These are phyloP conservation scores for Thraustochytrium striatum DNA, from an alignment of 352 stramenopile species.

Conservation along the genomic window DNA sequence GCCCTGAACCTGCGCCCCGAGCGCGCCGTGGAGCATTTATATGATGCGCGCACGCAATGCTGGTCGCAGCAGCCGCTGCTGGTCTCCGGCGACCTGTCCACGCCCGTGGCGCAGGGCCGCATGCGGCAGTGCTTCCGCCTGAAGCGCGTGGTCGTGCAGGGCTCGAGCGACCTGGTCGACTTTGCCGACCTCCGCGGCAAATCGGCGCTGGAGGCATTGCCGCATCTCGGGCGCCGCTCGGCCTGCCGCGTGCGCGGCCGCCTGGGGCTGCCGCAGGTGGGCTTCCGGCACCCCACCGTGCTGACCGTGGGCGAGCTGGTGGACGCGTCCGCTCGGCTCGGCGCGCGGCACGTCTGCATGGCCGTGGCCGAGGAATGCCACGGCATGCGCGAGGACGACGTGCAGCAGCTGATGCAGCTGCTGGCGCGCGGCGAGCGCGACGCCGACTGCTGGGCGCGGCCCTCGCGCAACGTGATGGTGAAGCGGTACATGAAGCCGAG, in stretches of 20 bases:
- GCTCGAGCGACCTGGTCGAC: not conserved
- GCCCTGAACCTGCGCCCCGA: not conserved
- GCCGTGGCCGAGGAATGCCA: conserved; percentile 17
- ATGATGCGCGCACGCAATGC: conserved; percentile 57
- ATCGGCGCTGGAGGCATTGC: not conserved
- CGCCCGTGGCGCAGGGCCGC: conserved; percentile 63
- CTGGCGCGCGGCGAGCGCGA: not conserved
- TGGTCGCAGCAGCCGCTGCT: conserved; percentile 62
- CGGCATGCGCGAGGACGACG: not conserved
- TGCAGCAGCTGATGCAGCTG: not conserved
- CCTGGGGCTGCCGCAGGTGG: not conserved
- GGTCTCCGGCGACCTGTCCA: conserved; percentile 60
- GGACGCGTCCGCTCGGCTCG: not conserved
- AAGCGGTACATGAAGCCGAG: conserved; percentile 57
- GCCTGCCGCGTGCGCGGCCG: conserved; percentile 4
- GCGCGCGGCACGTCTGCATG: not conserved
- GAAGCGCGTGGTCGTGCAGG: conserved; percentile 61
- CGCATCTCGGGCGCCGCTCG: conserved; percentile 1
- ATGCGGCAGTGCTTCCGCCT: conserved; percentile 68
- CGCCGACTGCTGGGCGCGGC: conserved; percentile 16
- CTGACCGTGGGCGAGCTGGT: conserved; percentile 31
- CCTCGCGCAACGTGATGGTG: conserved; percentile 57
- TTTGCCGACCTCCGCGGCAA: not conserved
- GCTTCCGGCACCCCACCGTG: conserved; percentile 18
- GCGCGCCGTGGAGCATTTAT: conserved; percentile 51